Base-by-base conservation (phyloP, 495 filamentous ascomycete species). In the Durotheca rogersii region DNA sequence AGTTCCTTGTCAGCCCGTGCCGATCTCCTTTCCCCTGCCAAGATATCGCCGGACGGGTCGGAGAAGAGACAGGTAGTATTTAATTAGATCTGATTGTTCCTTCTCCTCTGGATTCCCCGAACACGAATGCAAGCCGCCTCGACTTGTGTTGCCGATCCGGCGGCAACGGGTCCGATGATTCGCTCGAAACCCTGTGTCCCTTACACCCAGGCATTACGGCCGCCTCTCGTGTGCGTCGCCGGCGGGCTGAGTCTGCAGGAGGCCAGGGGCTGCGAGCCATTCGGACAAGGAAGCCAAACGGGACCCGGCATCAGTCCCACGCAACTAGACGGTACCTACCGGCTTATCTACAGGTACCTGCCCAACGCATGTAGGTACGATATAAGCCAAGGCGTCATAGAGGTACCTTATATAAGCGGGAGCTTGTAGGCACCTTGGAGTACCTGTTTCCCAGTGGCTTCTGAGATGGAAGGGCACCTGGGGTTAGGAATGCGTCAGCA, bases 121-220 rank as follows among this genome's bases (percentile, higher is more conserved):
- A 20, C 23, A 54, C 37, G 31, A 51, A 53, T 44, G 29, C 31
- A 34, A 29, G 19, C 42, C 36, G 17, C 10, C 20, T 34, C 6
- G 44, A 25, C 31, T 29, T 9, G 19, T 47, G 51, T 54, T 55
- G 52, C 52, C 48, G 52, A 55, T 55, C 52, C 14, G 25, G 20
- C 23, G 31, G 34, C n/a, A 36, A 41, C 40, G 15, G 25, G 31
- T 18, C 3, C 21, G 34, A 56, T 46, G 46, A 51, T 56, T 50
- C 36, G 53, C 45, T 44, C n/a, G 36, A 42, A 45, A 18, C 5
- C 17, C 16, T 17, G 37, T 32, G 21, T n/a, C 2, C 25, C 23
- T 48, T 44, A 40, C 48, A 52, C 43, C 36, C 29, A 33, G 32
- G 33, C 34, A 32, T 27, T 27, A 29, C 32, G 43, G 17, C 21